These are phyloP conservation scores for Marsdenia floribunda DNA, from an alignment of 257 asterid species.

Conservation along the genomic window DNA sequence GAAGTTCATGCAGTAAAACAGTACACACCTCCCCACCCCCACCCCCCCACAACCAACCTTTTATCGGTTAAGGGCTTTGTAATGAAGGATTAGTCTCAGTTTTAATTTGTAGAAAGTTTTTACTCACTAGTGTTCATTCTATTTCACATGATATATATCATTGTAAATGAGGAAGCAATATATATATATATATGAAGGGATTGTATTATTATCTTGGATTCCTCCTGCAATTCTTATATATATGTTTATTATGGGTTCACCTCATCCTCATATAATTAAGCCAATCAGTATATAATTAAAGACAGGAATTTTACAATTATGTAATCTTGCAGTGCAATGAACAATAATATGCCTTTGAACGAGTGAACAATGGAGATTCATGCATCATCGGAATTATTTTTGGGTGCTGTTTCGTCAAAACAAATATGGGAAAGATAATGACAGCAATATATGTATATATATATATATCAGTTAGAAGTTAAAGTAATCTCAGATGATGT, in stretches of 20 bases:
- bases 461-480: conserved; percentile 19
- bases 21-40: too few relatives aligned
- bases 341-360: too few relatives aligned
- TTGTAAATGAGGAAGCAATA: conserved; percentile 26
- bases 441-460: not conserved
- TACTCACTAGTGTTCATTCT: conserved; percentile 12
- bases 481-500: conserved; percentile 15
- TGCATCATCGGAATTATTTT: not conserved
- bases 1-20: not conserved
- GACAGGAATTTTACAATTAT: too few relatives aligned
- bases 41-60: conserved; percentile 29
- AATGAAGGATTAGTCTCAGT: conserved; percentile 21
- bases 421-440: conserved; percentile 21
- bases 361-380: too few relatives aligned
- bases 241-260: too few relatives aligned
- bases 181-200: conserved; percentile 11
- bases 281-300: too few relatives aligned
- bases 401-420: conserved; percentile 11
- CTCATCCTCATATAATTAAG: too few relatives aligned
- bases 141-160: not conserved
- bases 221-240: not conserved
- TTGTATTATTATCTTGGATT: conserved; percentile 6
- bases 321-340: too few relatives aligned
- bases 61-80: conserved; percentile 38
- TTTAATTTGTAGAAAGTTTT: conserved; percentile 20